These are phyloP conservation scores for Lachnellula subtilissima DNA, from an alignment of 2,329 filamentous ascomycete species.

Conservation along the genomic window DNA sequence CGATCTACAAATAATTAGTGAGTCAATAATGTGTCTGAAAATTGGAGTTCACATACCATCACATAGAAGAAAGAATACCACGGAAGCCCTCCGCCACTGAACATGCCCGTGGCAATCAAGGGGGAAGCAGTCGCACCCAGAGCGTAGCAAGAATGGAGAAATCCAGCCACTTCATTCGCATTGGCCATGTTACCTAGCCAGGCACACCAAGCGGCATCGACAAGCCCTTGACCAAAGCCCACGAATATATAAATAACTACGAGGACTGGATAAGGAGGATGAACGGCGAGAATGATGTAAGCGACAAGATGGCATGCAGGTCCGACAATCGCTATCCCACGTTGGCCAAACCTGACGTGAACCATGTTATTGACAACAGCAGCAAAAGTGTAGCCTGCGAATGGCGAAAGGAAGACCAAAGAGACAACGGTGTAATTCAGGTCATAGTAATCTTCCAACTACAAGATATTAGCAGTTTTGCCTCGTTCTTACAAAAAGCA, in stretches of 20 bases:
- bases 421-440: conserved; percentile 60
- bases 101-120: conserved; percentile 67
- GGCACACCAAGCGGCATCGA: conserved; percentile 56
- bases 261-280: conserved; percentile 65
- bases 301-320: conserved; percentile 59
- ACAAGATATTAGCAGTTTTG: neutral
- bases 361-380: conserved; percentile 61
- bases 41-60: conserved; percentile 49
- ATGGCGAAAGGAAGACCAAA: conserved; percentile 61
- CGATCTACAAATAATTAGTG: conserved; percentile 37
- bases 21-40: neutral
- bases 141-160: conserved; percentile 68
- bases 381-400: conserved; percentile 59
- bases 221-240: conserved; percentile 67
- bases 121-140: conserved; percentile 66
- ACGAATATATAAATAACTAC: conserved; percentile 60
- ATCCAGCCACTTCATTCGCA: conserved; percentile 68
- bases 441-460: conserved; percentile 59
- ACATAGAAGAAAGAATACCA: conserved; percentile 79
- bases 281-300: conserved; percentile 60
- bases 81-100: conserved; percentile 52
- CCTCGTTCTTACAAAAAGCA: neutral
- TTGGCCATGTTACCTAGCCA: conserved; percentile 61
- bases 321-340: conserved; percentile 63
- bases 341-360: conserved; percentile 55